These are phyloP conservation scores for Acer campestre DNA, from an alignment of 345 rosid species.

Conservation along the genomic window DNA sequence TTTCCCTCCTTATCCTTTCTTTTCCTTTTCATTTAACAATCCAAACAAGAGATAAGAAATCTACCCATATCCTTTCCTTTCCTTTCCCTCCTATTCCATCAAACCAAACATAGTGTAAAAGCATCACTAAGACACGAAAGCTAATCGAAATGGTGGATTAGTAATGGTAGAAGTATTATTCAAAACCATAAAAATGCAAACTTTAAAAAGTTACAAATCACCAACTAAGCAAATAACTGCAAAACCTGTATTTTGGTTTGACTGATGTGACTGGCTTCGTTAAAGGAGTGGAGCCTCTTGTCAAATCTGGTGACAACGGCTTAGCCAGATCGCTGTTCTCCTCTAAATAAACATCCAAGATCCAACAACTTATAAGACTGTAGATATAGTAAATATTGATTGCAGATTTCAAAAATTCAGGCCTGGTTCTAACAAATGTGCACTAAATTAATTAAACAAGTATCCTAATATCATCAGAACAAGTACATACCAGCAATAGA, in stretches of 20 bases:
- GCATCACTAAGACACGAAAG: background rate
- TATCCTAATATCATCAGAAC: background rate
- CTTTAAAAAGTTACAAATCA: background rate
- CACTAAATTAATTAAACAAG: background rate
- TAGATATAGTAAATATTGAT: background rate
- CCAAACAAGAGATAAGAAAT: no score
- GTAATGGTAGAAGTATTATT: background rate
- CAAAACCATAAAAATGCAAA: background rate
- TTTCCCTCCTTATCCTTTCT: no score
- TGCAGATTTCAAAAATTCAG: background rate
- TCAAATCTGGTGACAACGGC: constrained; percentile 24
- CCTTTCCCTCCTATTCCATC: no score
- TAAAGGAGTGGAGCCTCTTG: constrained; percentile 25
- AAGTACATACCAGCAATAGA: constrained; percentile 45
- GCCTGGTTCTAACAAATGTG: background rate
- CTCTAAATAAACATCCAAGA: constrained; percentile 31
- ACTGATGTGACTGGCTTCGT: constrained; percentile 27
- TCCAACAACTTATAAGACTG: background rate
- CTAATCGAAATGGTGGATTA: background rate
- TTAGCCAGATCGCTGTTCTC: constrained; percentile 40
- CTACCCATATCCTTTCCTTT: no score
- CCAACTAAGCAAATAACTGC: background rate
- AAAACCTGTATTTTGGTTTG: constrained; percentile 70
- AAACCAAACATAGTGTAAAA: background rate
- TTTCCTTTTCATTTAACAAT: no score